Evolutionary conservation across 2,329 filamentous ascomycete species (phyloP), one percentile per base, ranked within the genome.

Genomic region (Didymella sp.): DNA sequence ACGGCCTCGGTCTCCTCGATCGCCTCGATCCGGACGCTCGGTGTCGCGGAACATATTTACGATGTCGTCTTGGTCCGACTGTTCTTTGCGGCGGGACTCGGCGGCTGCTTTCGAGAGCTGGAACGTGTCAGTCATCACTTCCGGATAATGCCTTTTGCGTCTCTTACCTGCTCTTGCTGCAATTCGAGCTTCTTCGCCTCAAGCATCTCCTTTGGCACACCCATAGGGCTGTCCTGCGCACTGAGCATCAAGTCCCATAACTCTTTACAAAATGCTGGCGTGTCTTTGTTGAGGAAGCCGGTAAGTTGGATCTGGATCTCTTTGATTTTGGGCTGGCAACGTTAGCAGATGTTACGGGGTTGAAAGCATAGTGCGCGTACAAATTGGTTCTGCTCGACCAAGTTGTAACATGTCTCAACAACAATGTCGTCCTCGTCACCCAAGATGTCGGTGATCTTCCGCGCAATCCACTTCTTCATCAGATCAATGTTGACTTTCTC

Each of bases 381-480:
- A 75, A 85, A 89, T 74, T 90, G 87, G 19, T 86, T 80, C 44
- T 88, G 88, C 73, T 98, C 93, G 27, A 89, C 75, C 42, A 88
- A 75, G 56, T 87, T 86, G 77, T 85, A 88, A 67, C 85, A 85
- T 42, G 97, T 86, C 78, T 97, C 93, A 64, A 95, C 95, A 3
- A 98, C 90, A 46, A 99, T 92, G 73, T 99, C 95, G 73, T 99
- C 95, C 69, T 99, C 95, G 66, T 85, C 90, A n/a, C 90, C 90
- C 38, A 98, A 80, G 44, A 98, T 94, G 55, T 91, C 89, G 22
- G 89, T 90, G 54, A 99, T 91, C 75, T 89, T 91, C 69, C 88
- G 86, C 4, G 91, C 90, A 74, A 98, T 97, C 95, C 95, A 99
- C 82, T 92, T 97, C 84, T 97, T 97, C 87, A 99, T 96, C 53